Base-by-base conservation (phyloP, 1,284 basidiomycete species). In the Cryptococcus deneoformans region DNA sequence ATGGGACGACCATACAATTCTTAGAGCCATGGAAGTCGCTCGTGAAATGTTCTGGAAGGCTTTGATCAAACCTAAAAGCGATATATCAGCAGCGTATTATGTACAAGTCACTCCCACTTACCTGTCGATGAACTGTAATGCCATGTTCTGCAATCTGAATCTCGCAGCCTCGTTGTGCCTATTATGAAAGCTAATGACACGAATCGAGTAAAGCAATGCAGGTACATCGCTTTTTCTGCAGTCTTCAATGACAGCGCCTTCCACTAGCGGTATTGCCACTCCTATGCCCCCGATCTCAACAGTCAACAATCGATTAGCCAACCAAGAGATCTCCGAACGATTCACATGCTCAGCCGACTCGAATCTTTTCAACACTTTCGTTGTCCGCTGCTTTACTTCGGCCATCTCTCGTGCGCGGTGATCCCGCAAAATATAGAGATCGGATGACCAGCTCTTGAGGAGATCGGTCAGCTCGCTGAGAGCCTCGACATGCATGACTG, bases 401-500 rank as follows among this genome's bases (percentile, higher is more conserved):
- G 84, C 85, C 6, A 94, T 78, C 66, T 95, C 90, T 0, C 80
- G 77, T 4, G 86, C 84, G 40, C 91, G 84, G 64, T 87, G 85
- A 64, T 89, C 86, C 66, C 86, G 83, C 37, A 88, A 82, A 16
- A 84, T 78, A 20, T 86, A 78, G 53, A 94, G 81, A 68, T 95
- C 92, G 6, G 84, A 82, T 84, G 90, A 68, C 64, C 69, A 67
- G 53, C 92, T 84, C 68, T 92, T 89, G 50, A 93, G 77, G 57
- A 93, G 88, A 71, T 95, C 92, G 12, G 87, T 88, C 10, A 95
- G 79, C 69, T 93, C 89, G 38, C 87, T 87, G 52, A 95, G 86
- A 0, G 92, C 92, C 59, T 89, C 89, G 14, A 92, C 87, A 72
- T 93, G 91, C 87, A 94, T 87, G 48, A 94, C 89, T 0, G 92